Evolutionary conservation across 108 stramenopile genomes (phyloP).

Genomic region (Thalassiosira profunda): DNA sequence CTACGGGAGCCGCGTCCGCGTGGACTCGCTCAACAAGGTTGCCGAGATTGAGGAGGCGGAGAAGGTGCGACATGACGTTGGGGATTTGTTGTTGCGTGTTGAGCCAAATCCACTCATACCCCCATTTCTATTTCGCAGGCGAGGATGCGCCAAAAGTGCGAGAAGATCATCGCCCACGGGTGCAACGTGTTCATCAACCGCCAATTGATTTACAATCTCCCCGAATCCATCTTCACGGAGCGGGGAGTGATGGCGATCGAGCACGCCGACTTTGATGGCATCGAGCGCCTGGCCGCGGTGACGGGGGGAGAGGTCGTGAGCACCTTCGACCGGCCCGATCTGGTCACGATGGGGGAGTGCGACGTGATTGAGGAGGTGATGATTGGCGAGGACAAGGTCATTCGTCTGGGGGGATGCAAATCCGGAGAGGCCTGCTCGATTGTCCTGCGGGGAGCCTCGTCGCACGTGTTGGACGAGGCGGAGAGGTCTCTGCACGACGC

Average conservation of each 20-base stretch:
- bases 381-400: slow-evolving; percentile 99
- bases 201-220: slow-evolving; percentile 99
- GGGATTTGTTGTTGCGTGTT: not conserved
- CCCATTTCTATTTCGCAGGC: slow-evolving; percentile 30
- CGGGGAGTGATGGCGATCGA: slow-evolving; percentile 98
- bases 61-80: slow-evolving; percentile 55
- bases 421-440: slow-evolving; percentile 97
- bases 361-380: slow-evolving; percentile 92
- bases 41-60: slow-evolving; percentile 99
- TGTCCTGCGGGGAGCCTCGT: slow-evolving; percentile 96
- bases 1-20: slow-evolving; percentile 98
- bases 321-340: slow-evolving; percentile 98
- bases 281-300: slow-evolving; percentile 97
- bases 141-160: slow-evolving; percentile 98
- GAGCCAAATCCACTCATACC: not conserved
- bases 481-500: slow-evolving; percentile 99
- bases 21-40: slow-evolving; percentile 96
- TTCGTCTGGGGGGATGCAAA: slow-evolving; percentile 95
- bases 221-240: slow-evolving; percentile 97
- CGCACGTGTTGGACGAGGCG: slow-evolving; percentile 97
- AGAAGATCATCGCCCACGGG: slow-evolving; percentile 97
- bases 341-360: slow-evolving; percentile 94
- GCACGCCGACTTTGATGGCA: slow-evolving; percentile 99
- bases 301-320: slow-evolving; percentile 97
- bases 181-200: slow-evolving; percentile 99